These are phyloP conservation scores for Ogataea kodamae DNA, from an alignment of 805 yeast genomes.

Conservation along the genomic window DNA sequence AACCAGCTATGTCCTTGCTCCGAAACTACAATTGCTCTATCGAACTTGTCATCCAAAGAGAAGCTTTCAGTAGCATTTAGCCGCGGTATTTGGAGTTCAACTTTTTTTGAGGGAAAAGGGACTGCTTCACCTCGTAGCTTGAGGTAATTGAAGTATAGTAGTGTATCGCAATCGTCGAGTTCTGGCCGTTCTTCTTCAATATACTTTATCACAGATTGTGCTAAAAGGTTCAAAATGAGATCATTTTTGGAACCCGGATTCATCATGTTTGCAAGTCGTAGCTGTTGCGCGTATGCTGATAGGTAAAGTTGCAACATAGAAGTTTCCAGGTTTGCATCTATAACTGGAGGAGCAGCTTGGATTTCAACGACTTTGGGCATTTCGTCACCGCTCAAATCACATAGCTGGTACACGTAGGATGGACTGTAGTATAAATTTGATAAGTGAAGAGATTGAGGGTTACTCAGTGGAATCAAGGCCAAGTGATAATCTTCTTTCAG, in stretches of 20 bases:
- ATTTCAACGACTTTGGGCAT: no score
- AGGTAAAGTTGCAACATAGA: conserved; percentile 8
- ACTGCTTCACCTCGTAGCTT: conserved; percentile 3
- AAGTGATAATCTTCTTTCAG: conserved; percentile 13
- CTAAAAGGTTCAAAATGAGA: conserved; percentile 8
- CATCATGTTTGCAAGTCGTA: conserved; percentile 9
- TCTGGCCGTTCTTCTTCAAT: conserved; percentile 4
- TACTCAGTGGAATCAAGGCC: conserved; percentile 8
- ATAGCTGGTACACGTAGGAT: conserved; percentile 4
- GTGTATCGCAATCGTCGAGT: conserved; percentile 10
- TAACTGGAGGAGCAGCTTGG: background rate
- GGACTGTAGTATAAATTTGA: conserved; percentile 13
- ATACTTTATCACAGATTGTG: conserved; percentile 12
- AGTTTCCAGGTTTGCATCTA: conserved; percentile 1
- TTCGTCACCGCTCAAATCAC: conserved; percentile 1
- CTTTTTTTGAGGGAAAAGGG: background rate
- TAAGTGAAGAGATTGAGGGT: background rate
- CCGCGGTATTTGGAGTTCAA: conserved; percentile 11
- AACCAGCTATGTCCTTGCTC: conserved; percentile 35
- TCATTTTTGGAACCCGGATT: background rate
- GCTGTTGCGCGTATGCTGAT: conserved; percentile 8
- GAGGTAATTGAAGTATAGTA: conserved; percentile 15
- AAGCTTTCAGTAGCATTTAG: conserved; percentile 16
- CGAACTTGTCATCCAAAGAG: conserved; percentile 4
- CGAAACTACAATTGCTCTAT: conserved; percentile 15